phyloP scores from a whole-genome alignment of 2,329 filamentous ascomycete genomes.

The Lachnellula willkommii region DNA sequence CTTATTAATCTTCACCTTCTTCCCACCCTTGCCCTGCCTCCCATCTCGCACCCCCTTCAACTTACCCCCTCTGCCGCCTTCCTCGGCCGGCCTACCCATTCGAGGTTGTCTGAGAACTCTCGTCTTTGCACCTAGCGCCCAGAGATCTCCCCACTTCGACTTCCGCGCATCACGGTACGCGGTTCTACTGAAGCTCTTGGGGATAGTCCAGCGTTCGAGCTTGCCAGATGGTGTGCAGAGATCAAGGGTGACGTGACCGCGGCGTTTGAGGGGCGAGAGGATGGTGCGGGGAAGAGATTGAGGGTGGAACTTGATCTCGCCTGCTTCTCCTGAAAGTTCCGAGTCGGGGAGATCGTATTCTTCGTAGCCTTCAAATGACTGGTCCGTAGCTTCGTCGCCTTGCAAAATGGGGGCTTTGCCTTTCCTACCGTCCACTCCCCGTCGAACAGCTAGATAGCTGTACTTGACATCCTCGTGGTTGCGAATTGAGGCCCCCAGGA shows the following conservation, averaged over 20 bases:
- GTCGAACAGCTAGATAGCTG: slow-evolving; percentile 80
- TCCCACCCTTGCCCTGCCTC: slow-evolving; percentile 35
- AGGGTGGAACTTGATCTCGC: slow-evolving; percentile 39
- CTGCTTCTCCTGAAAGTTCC: slow-evolving; percentile 13
- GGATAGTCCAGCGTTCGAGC: slow-evolving; percentile 91
- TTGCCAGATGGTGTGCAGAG: slow-evolving; percentile 80
- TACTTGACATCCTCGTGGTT: slow-evolving; percentile 91
- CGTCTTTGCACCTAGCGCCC: slow-evolving; percentile 92
- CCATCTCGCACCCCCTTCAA: slow-evolving; percentile 33
- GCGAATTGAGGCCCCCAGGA: slow-evolving; percentile 61
- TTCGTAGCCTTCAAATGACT: slow-evolving; percentile 70
- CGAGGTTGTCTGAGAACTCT: slow-evolving; percentile 57
- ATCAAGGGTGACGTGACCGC: slow-evolving; percentile 83
- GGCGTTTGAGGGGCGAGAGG: slow-evolving; percentile 76
- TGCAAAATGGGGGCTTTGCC: slow-evolving; percentile 37
- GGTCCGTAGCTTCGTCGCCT: slow-evolving; percentile 52
- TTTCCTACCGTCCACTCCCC: slow-evolving; percentile 56
- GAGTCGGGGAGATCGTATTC: slow-evolving; percentile 33
- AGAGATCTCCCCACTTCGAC: slow-evolving; percentile 84
- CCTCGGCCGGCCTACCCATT: slow-evolving; percentile 45
- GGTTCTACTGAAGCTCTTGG: slow-evolving; percentile 70
- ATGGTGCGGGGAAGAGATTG: slow-evolving; percentile 74
- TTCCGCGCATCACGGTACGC: slow-evolving; percentile 93
- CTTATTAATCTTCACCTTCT: slow-evolving; percentile 39
- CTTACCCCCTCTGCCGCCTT: slow-evolving; percentile 24